Percentiles rank a stretch among this genome's conserved stretches.
These are phyloP conservation scores for Yamadazyma diospyri DNA, from an alignment of 1,139 yeast genomes.

Conservation along the genomic window DNA sequence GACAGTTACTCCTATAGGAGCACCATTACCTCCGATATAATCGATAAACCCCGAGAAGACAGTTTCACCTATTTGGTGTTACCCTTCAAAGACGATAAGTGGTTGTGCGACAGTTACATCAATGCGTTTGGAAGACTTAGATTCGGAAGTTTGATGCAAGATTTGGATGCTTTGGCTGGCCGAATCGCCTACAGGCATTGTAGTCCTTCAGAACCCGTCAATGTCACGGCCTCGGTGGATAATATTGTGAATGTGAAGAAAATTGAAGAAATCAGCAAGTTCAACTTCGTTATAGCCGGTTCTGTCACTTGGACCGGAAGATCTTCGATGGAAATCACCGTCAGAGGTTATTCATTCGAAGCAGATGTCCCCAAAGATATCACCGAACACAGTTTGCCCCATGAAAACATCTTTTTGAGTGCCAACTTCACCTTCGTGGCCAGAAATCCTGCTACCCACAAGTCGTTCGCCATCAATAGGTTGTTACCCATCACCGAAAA, in stretches of 20 bases:
- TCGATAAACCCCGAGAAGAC: slow-evolving; percentile 71
- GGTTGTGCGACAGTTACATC: slow-evolving; percentile 82
- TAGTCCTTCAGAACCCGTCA: slow-evolving; percentile 87
- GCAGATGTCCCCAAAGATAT: slow-evolving; percentile 39
- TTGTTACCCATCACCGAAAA: slow-evolving; percentile 67
- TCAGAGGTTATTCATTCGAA: slow-evolving; percentile 77
- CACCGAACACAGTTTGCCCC: slow-evolving; percentile 46
- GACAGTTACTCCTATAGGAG: slow-evolving; percentile 70
- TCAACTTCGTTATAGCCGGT: slow-evolving; percentile 81
- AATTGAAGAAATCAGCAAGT: slow-evolving; percentile 71
- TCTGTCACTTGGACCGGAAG: slow-evolving; percentile 91
- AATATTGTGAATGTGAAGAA: slow-evolving; percentile 84
- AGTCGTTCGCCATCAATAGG: slow-evolving; percentile 79
- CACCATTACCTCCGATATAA: slow-evolving; percentile 67
- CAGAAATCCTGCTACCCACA: slow-evolving; percentile 84
- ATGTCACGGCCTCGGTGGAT: slow-evolving; percentile 93
- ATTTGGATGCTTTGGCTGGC: slow-evolving; percentile 85
- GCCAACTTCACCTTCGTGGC: slow-evolving; percentile 96
- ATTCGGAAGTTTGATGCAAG: slow-evolving; percentile 90
- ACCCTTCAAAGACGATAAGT: slow-evolving; percentile 81
- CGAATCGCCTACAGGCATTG: slow-evolving; percentile 84
- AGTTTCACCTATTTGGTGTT: slow-evolving; percentile 70
- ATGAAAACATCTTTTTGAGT: slow-evolving; percentile 57
- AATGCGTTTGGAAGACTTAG: slow-evolving; percentile 86
- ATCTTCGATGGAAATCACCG: slow-evolving; percentile 92